phyloP scores from a whole-genome alignment of 2,329 filamentous ascomycete genomes.

The Knoxdaviesia proteae region DNA sequence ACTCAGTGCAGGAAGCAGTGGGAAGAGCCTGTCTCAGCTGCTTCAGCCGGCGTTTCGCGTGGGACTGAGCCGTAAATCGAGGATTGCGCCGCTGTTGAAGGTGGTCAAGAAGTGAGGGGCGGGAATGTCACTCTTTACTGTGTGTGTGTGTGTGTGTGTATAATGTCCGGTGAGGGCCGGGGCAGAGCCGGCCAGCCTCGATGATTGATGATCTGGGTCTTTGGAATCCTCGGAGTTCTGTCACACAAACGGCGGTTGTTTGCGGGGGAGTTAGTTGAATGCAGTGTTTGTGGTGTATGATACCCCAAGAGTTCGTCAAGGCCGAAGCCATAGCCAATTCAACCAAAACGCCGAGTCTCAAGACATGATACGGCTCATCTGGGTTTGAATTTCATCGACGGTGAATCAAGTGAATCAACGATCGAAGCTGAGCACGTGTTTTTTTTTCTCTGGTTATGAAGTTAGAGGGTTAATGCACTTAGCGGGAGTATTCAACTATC shows the following conservation, averaged over 20 bases:
- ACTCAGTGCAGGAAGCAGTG: not conserved
- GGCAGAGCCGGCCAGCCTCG: not conserved
- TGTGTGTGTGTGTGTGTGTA: not conserved
- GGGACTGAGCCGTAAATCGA: slow-evolving; percentile 26
- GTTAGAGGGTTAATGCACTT: no score
- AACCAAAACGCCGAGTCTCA: no score
- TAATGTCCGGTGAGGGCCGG: not conserved
- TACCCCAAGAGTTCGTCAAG: no score
- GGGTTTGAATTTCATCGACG: no score
- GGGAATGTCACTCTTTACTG: not conserved
- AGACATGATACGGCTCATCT: no score
- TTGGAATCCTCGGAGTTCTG: not conserved
- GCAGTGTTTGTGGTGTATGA: no score
- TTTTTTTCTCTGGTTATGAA: no score
- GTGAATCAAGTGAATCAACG: no score
- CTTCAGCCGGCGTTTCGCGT: slow-evolving; percentile 25
- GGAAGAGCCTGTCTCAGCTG: slow-evolving; percentile 5
- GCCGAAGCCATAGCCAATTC: no score
- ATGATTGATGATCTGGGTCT: not conserved
- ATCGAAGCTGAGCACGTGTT: no score
- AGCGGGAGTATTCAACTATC: not conserved
- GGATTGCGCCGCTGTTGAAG: slow-evolving; percentile 30
- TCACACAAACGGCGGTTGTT: not conserved
- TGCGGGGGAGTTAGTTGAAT: no score
- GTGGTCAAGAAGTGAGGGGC: slow-evolving; percentile 19